Conservation (phyloP, 495 filamentous ascomycete genomes). For the Neurospora hispaniola region DNA sequence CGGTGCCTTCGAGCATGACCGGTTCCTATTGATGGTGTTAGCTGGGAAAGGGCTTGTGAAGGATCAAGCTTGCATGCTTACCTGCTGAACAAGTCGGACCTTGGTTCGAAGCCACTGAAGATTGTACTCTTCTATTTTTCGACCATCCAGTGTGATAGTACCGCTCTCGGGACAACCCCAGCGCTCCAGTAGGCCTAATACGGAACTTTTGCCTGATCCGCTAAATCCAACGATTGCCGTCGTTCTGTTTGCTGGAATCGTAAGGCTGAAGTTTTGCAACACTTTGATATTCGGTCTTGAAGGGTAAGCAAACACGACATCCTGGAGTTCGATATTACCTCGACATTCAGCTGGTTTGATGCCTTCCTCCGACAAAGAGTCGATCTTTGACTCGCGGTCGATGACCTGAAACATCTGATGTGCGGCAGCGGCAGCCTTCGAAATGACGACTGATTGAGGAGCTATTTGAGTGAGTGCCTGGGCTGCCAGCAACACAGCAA, state of each 20-base stretch:
- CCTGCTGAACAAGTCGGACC: constrained; percentile 55
- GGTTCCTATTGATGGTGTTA: constrained; percentile 35
- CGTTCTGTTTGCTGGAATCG: constrained; percentile 62
- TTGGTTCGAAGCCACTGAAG: constrained; percentile 54
- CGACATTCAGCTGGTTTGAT: constrained; percentile 25
- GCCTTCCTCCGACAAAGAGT: constrained; percentile 27
- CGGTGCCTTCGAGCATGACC: constrained; percentile 59
- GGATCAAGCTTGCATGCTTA: background rate
- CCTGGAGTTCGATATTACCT: constrained; percentile 42
- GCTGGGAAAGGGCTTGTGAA: background rate
- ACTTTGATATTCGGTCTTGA: constrained; percentile 50
- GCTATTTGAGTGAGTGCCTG: constrained; percentile 34
- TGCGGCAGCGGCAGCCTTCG: constrained; percentile 40
- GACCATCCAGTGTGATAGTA: constrained; percentile 40
- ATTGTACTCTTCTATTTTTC: constrained; percentile 42
- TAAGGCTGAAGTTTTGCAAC: constrained; percentile 38
- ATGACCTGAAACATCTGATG: constrained; percentile 41
- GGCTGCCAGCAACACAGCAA: constrained; percentile 13
- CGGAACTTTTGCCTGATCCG: constrained; percentile 75
- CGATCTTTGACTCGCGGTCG: constrained; percentile 33
- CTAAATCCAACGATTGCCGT: constrained; percentile 74
- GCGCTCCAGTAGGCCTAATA: constrained; percentile 75
- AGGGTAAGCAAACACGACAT: constrained; percentile 55
- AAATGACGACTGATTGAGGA: constrained; percentile 33
- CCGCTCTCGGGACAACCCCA: constrained; percentile 66